Percentiles rank a stretch among this genome's conserved stretches.
phyloP scores from a whole-genome alignment of 116 monocot genomes.

The Thalassia testudinum region DNA sequence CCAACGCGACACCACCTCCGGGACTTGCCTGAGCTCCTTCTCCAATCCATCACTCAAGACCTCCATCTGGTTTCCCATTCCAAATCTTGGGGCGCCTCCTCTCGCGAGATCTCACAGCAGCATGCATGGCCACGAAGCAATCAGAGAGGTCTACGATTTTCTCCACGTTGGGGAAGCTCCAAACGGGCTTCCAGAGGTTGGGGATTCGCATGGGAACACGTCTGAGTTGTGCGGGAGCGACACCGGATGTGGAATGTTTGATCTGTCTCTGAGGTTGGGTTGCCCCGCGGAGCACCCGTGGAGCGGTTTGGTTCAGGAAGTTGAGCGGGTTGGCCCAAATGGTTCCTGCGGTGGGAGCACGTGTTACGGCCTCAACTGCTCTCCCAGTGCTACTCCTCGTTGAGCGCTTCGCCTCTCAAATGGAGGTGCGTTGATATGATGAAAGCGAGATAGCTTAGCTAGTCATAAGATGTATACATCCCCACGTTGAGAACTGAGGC shows the following conservation, averaged over 20 bases:
- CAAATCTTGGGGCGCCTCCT: too few species aligned
- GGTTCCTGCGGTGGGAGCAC: constrained; percentile 14
- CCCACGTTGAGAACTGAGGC: too few species aligned
- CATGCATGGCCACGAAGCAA: too few species aligned
- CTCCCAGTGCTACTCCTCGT: not conserved
- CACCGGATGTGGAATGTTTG: constrained; percentile 14
- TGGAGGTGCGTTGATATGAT: too few species aligned
- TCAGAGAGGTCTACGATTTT: too few species aligned
- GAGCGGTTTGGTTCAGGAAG: constrained; percentile 14
- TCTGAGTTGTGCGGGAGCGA: too few species aligned
- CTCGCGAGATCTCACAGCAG: too few species aligned
- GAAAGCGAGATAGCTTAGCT: too few species aligned
- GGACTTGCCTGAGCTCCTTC: constrained; percentile 51
- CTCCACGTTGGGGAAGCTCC: not conserved
- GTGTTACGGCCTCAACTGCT: not conserved
- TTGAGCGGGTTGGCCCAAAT: constrained; percentile 38
- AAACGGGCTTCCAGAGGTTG: not conserved
- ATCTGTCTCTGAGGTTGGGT: constrained; percentile 46
- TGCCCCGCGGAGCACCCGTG: constrained; percentile 12
- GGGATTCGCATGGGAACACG: constrained; percentile 1
- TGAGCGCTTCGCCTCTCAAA: too few species aligned
- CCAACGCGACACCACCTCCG: constrained; percentile 58
- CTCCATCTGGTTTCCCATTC: too few species aligned
- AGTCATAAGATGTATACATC: too few species aligned
- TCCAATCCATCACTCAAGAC: too few species aligned